phyloP scores from a whole-genome alignment of 768 basidiomycete species.

The Auricularia sp. region DNA sequence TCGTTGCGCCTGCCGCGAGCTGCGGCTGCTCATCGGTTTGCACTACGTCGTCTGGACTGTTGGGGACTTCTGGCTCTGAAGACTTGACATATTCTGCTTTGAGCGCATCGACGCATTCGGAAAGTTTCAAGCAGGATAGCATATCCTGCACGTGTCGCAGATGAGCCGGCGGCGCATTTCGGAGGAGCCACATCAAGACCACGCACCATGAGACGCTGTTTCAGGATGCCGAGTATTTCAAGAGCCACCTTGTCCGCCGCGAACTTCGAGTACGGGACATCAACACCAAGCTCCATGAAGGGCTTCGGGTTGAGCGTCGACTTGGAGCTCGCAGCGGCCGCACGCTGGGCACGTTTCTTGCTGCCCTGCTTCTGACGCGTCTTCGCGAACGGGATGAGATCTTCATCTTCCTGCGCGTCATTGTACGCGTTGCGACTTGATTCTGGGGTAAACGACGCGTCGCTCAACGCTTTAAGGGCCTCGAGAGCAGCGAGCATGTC shows the following conservation, averaged over 20 bases:
- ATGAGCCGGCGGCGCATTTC: conserved; percentile 2
- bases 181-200: not conserved
- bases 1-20: conserved; percentile 1
- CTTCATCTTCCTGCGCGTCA: not conserved
- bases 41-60: not conserved
- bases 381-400: conserved; percentile 2
- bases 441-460: not conserved
- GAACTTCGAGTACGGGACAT: conserved; percentile 17
- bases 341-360: conserved; percentile 9
- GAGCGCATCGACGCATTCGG: not conserved
- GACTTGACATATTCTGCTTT: conserved; percentile 10
- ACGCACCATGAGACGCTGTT: conserved; percentile 21
- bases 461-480: not conserved
- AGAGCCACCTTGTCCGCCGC: conserved; percentile 13
- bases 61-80: conserved; percentile 9
- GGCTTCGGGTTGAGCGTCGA: conserved; percentile 18
- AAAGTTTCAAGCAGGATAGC: not conserved
- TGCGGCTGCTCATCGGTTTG: conserved; percentile 8
- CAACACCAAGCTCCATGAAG: conserved; percentile 21
- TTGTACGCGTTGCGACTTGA: not conserved
- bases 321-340: not conserved
- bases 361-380: conserved; percentile 22
- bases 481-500: not conserved
- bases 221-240: conserved; percentile 19
- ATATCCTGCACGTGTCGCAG: conserved; percentile 17